Conservation (phyloP, 768 basidiomycete species). For the Amyloporia xantha region DNA sequence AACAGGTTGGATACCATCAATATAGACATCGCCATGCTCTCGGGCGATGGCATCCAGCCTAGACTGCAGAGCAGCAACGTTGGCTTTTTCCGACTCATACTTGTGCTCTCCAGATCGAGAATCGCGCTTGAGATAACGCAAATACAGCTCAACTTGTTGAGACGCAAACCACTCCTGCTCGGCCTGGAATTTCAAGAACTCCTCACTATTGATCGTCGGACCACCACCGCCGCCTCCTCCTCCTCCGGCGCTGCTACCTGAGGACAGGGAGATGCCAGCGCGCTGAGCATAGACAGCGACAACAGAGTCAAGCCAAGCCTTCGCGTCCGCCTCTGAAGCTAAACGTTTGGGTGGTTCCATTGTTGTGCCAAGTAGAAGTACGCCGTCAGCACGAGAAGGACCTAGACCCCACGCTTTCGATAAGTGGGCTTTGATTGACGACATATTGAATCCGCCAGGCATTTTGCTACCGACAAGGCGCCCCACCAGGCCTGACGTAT, state of each 20-base stretch:
- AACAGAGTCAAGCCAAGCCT: slow-evolving; percentile 86
- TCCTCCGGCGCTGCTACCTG: slow-evolving; percentile 56
- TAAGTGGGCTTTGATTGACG: slow-evolving; percentile 83
- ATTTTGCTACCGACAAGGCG: slow-evolving; percentile 93
- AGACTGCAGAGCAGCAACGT: slow-evolving; percentile 63
- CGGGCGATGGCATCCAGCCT: slow-evolving; percentile 81
- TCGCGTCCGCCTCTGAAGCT: slow-evolving; percentile 85
- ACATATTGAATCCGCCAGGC: slow-evolving; percentile 97
- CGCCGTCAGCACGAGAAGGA: slow-evolving; percentile 79
- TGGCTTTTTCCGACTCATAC: slow-evolving; percentile 81
- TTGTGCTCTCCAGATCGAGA: slow-evolving; percentile 88
- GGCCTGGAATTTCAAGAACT: slow-evolving; percentile 92
- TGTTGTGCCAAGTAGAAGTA: slow-evolving; percentile 85
- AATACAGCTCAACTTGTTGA: slow-evolving; percentile 93
- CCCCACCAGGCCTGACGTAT: slow-evolving; percentile 83
- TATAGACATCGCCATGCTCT: slow-evolving; percentile 91
- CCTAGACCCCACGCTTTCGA: slow-evolving; percentile 96
- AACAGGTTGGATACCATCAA: slow-evolving; percentile 90
- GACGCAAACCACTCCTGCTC: slow-evolving; percentile 89
- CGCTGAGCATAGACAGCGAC: slow-evolving; percentile 84
- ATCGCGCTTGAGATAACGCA: slow-evolving; percentile 93
- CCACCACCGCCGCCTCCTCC: slow-evolving; percentile 63
- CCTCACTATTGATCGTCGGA: slow-evolving; percentile 93
- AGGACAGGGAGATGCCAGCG: slow-evolving; percentile 76
- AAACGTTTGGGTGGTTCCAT: slow-evolving; percentile 94